A percentile compares a stretch with the other conserved stretches of the same genome.
Evolutionary conservation across 306 rosid species (phyloP).

Genomic region (Alnus glutinosa): DNA sequence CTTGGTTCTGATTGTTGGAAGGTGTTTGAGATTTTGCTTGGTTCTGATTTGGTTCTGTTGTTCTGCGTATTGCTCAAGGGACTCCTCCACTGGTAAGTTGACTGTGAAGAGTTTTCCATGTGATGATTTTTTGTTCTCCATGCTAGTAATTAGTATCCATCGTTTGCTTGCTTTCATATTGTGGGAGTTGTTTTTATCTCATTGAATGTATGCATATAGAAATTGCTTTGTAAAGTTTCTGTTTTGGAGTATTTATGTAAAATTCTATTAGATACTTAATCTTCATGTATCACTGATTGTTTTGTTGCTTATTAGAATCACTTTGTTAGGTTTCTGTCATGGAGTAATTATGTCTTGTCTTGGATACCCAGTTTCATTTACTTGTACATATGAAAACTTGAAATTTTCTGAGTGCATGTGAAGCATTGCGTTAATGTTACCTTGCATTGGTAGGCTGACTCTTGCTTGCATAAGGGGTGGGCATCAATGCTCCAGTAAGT

Average conservation of each 20-base stretch:
- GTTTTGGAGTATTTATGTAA: not conserved
- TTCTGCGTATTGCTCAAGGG: constrained; percentile 84
- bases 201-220: too few species aligned
- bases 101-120: not conserved
- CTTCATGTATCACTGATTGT: not conserved
- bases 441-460: not conserved
- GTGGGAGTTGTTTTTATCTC: not conserved
- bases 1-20: too few species aligned
- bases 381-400: not conserved
- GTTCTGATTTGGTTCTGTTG: constrained; percentile 45
- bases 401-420: not conserved
- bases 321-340: not conserved
- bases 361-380: not conserved
- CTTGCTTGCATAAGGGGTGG: not conserved
- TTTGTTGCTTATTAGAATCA: too few species aligned
- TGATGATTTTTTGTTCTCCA: not conserved
- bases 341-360: not conserved
- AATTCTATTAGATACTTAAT: not conserved
- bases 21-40: too few species aligned
- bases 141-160: not conserved
- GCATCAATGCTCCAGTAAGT: too few species aligned
- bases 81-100: constrained; percentile 97
- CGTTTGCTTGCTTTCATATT: not conserved
- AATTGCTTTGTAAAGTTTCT: not conserved
- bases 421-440: not conserved